Evolutionary conservation across 345 rosid genomes (phyloP), one percentile per base, ranked within the genome.

Genomic region (Anastatica hierochuntica): DNA sequence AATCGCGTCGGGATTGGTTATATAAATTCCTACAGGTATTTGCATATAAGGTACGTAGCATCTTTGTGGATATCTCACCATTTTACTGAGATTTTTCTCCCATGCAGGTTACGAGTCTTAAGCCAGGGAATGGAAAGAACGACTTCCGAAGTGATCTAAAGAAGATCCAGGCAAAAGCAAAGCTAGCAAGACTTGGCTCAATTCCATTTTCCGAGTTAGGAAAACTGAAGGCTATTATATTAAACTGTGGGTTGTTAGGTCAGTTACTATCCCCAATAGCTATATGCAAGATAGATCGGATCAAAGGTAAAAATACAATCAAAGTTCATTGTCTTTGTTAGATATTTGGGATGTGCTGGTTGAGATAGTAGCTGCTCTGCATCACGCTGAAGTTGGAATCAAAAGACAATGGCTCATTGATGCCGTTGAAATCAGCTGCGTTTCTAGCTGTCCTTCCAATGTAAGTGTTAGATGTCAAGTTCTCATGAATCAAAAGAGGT

Each of bases 401-500:
- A 86, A 75, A 74, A 80, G 87, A 56, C 90, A 86, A 56, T 90
- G 96, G 96, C 87, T 86, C 45, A 47, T 79, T 54, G 95, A 86
- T 69, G 85, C 87, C 0, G 69, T 72, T 11, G 96, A 86, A 72
- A 86, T 86, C 57, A 82, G 98, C 72, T 90, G 96, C 10, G 75
- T 82, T 51, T 79, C 98, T 38, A 60, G 56, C 49, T 68, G 72
- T 72, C 98, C 98, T 31, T 78, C 92, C 51, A 86, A 79, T 77
- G 97, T 86, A 84, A n/a, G 75, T 33, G 44, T 38, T 34, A 8
- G 12, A n/a, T 20, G 4, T 45, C 31, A 21, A 33, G 6, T 29
- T 44, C 30, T 44, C 49, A 19, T 58, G 16, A 35, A 51, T 50
- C 7, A 17, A 10, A 30, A 55, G 14, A 46, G 42, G 29, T 12